A percentile compares a stretch with the other conserved stretches of the same genome.
Evolutionary conservation across 192 early-diverging fungal genomes (phyloP).

Genomic region (Backusella australiensis): DNA sequence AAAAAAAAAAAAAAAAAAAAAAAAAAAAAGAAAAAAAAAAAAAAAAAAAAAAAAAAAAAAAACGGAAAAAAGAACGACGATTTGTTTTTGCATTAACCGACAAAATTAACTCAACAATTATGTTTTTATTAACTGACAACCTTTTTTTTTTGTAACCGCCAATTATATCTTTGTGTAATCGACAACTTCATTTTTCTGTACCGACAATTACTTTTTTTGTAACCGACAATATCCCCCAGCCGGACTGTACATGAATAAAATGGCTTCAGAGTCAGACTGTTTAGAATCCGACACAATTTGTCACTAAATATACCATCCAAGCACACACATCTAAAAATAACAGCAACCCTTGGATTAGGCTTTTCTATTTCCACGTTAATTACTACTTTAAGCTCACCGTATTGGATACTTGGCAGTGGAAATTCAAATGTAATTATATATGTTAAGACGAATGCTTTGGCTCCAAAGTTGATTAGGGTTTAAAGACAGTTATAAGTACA

Average conservation of each 20-base stretch:
- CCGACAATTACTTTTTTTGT: too few relatives aligned
- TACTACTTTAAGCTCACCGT: conserved; percentile 82
- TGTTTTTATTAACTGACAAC: too few relatives aligned
- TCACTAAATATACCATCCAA: conserved; percentile 97
- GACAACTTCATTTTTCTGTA: too few relatives aligned
- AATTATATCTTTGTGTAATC: too few relatives aligned
- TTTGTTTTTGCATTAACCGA: too few relatives aligned
- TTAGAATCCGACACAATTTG: conserved; percentile 80
- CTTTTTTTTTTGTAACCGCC: too few relatives aligned
- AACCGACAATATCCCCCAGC: too few relatives aligned
- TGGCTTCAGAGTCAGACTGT: conserved; percentile 45
- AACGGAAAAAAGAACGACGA: too few relatives aligned
- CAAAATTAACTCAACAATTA: too few relatives aligned
- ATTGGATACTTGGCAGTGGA: conserved; percentile 84
- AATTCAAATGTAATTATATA: conserved; percentile 88
- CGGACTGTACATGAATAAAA: conserved; percentile 35
- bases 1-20: too few relatives aligned
- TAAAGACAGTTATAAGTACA: conserved; percentile 86
- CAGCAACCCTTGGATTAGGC: background rate
- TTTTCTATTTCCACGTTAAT: background rate
- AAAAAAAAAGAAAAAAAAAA: too few relatives aligned
- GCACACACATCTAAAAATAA: conserved; percentile 54
- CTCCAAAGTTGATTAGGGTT: conserved; percentile 76
- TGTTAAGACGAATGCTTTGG: conserved; percentile 88
- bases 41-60: too few relatives aligned